These are phyloP conservation scores for Raffaelea deltoideospora DNA, from an alignment of 2,329 filamentous ascomycete genomes.

Conservation along the genomic window DNA sequence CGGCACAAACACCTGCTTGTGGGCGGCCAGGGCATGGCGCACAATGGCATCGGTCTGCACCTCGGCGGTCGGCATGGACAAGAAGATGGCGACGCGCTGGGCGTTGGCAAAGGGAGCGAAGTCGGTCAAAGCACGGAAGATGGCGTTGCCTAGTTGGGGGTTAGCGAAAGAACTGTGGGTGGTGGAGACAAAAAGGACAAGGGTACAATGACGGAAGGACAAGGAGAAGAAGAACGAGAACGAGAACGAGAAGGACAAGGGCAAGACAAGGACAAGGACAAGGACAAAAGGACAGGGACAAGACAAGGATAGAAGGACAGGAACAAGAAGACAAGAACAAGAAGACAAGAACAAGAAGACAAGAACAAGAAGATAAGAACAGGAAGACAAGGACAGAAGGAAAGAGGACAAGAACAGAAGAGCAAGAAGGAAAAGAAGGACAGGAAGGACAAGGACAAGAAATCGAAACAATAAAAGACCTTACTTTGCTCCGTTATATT, in stretches of 20 bases:
- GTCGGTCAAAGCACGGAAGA: constrained; percentile 48
- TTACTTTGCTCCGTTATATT: constrained; percentile 56
- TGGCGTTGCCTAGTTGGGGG: constrained; percentile 44
- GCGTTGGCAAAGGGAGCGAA: constrained; percentile 65
- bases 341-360: too few species aligned
- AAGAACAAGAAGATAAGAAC: neutral
- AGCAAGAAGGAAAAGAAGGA: neutral
- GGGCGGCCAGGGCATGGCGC: constrained; percentile 56
- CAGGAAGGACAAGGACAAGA: neutral
- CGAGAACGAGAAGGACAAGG: neutral
- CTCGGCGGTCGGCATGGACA: constrained; percentile 84
- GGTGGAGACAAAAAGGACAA: neutral
- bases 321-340: too few species aligned
- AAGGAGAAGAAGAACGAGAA: neutral
- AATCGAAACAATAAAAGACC: constrained; percentile 11
- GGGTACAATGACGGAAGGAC: neutral
- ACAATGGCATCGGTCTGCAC: constrained; percentile 75
- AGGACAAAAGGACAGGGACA: neutral
- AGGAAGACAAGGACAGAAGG: neutral
- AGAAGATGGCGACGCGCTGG: constrained; percentile 64
- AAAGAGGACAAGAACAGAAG: neutral
- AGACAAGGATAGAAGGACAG: neutral
- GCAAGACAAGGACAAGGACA: neutral
- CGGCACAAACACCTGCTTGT: constrained; percentile 83
- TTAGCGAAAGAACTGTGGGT: neutral